Evolutionary conservation across 1,284 basidiomycete species (phyloP), one percentile per base, ranked within the genome.

Genomic region (Ceratobasidium sp.): DNA sequence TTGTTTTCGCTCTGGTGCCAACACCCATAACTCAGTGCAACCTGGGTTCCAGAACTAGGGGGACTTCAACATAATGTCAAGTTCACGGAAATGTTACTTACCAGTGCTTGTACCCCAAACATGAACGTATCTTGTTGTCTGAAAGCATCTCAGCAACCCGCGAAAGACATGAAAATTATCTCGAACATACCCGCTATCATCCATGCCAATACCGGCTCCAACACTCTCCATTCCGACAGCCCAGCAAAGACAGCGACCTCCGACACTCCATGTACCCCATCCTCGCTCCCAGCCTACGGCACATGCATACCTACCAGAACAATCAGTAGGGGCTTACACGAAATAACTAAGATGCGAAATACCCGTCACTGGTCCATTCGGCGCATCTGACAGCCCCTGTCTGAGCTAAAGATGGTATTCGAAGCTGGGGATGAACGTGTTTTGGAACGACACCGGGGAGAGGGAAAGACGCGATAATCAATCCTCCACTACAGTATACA

Each of bases 291-390:
- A 99, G 0, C 95, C 97, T 0, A 96, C 95, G n/a, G 96, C 97
- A n/a, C 99, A 86, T 0, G 95, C 95, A 82, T 98, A 73, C 27
- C 72, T 73, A 14, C 17, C 24, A 7, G n/a, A 54, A 64, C 7
- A 33, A 17, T 69, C 19, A 69, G 41, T 2, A 19, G 6, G 17
- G 27, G 1, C 15, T 6, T 29, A 14, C 27, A 24, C 17, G 17
- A 22, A 29, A 41, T 41, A 17, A 64, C 6, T 63, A 17, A 19
- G 41, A 14, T 22, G 19, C n/a, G 36, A 64, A 36, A 22, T 64
- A 96, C 0, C 97, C 98, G 82, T 99, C 98, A 1, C 93, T 93
- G 74, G 92, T 97, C 95, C 96, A 98, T 78, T 95, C 90, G 81
- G 98, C 86, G 15, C 89, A 84, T 57, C 84, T 89, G 1, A 98